phyloP scores from a whole-genome alignment of 2,329 filamentous ascomycete species.

The Fusarium chlamydosporum region DNA sequence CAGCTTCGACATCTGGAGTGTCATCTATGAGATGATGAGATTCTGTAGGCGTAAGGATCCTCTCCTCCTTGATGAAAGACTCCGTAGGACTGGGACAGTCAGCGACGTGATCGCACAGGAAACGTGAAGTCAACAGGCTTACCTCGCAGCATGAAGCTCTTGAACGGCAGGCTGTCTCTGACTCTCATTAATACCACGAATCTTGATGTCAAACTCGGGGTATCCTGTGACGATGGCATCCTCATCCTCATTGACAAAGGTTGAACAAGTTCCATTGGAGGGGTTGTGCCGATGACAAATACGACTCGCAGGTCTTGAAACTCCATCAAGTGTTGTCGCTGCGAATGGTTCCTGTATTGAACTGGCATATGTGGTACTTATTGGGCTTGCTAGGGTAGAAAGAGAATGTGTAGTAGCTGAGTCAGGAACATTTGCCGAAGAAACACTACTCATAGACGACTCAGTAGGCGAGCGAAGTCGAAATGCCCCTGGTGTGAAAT shows the following conservation, averaged over 20 bases:
- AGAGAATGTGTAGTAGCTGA: conserved; percentile 58
- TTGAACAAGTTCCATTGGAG: conserved; percentile 57
- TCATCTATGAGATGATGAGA: conserved; percentile 10
- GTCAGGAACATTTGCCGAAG: conserved; percentile 57
- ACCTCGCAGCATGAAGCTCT: conserved; percentile 35
- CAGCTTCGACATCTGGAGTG: conserved; percentile 16
- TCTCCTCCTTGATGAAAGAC: conserved; percentile 45
- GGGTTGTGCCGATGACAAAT: conserved; percentile 54
- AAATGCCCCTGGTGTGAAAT: conserved; percentile 49
- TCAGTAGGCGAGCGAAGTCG: conserved; percentile 56
- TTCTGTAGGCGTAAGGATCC: conserved; percentile 37
- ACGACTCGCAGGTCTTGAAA: conserved; percentile 49
- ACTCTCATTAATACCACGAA: conserved; percentile 36
- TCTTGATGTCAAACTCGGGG: conserved; percentile 49
- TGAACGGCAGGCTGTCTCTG: conserved; percentile 16
- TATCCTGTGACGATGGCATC: conserved; percentile 48
- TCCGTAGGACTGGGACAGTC: conserved; percentile 36
- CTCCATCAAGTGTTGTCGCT: conserved; percentile 41
- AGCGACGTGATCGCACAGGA: conserved; percentile 5
- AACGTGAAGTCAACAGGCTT: background rate
- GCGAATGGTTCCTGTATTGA: conserved; percentile 55
- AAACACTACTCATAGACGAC: conserved; percentile 58
- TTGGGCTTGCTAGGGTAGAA: conserved; percentile 55
- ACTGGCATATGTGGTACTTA: conserved; percentile 56
- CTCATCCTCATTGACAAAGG: conserved; percentile 57